These are phyloP conservation scores for Blastocystis sp. DNA, from an alignment of 352 stramenopile species.

Conservation along the genomic window DNA sequence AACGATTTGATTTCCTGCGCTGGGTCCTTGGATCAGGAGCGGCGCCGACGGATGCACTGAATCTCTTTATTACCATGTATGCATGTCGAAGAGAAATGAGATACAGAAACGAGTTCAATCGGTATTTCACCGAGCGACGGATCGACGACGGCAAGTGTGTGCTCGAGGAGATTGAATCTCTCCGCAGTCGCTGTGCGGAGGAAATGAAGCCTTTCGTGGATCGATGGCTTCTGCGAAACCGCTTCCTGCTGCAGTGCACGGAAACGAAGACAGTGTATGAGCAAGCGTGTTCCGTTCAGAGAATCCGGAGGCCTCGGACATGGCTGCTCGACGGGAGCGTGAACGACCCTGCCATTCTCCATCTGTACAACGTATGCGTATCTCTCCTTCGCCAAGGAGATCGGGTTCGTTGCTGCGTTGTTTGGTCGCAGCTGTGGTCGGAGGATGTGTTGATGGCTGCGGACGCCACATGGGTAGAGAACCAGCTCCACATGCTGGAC, in stretches of 20 bases:
- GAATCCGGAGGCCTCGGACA: too few relatives aligned
- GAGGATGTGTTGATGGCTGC: neutral
- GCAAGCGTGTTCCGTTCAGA: neutral
- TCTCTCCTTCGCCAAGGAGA: neutral
- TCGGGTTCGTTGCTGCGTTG: constrained; percentile 10
- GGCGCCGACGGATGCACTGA: neutral
- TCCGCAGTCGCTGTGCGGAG: neutral
- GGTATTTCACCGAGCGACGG: neutral
- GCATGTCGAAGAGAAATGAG: neutral
- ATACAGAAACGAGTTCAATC: neutral
- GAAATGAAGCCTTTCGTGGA: neutral
- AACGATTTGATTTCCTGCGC: neutral
- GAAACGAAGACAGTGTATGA: neutral
- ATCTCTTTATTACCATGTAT: neutral
- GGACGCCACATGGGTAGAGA: neutral
- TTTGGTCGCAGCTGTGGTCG: constrained; percentile 17
- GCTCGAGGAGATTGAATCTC: neutral
- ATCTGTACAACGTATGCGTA: constrained; percentile 32
- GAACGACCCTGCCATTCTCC: neutral
- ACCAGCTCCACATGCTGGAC: neutral
- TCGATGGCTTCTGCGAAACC: neutral
- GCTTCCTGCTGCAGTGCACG: neutral
- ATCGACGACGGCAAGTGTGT: neutral
- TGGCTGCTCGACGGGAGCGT: neutral
- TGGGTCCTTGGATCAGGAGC: neutral